phyloP scores from a whole-genome alignment of 257 asterid genomes.

The Linaria vulgaris region DNA sequence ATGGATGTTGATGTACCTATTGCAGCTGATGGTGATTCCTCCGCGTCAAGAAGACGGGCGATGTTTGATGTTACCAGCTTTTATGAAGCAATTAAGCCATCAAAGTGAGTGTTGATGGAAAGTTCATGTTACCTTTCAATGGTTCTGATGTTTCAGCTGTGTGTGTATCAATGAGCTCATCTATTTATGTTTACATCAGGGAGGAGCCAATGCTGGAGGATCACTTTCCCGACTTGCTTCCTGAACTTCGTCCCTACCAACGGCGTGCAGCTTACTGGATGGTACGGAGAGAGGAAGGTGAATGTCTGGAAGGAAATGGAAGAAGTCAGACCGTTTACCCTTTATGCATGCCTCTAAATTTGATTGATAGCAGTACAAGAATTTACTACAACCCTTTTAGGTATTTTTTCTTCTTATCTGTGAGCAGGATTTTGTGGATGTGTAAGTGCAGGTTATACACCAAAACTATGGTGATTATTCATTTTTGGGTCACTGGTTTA shows the following conservation, averaged over 20 bases:
- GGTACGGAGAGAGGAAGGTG: constrained; percentile 85
- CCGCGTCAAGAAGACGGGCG: constrained; percentile 39
- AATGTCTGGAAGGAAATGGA: constrained; percentile 39
- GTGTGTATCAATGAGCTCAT: constrained; percentile 23
- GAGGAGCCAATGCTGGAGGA: constrained; percentile 77
- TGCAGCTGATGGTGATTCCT: constrained; percentile 34
- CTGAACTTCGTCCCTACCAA: constrained; percentile 94
- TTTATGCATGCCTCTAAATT: constrained; percentile 69
- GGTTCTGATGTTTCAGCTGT: constrained; percentile 14
- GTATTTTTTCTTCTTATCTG: constrained; percentile 44
- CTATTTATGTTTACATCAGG: constrained; percentile 41
- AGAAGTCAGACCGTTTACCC: constrained; percentile 60
- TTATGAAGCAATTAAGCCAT: constrained; percentile 94
- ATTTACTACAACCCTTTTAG: constrained; percentile 91
- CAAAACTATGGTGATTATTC: constrained; percentile 3
- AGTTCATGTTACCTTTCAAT: constrained; percentile 14
- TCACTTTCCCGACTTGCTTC: constrained; percentile 68
- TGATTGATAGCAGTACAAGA: constrained; percentile 61
- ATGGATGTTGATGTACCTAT: constrained; percentile 38
- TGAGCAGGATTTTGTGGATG: constrained; percentile 21
- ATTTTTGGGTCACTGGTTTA: constrained; percentile 3
- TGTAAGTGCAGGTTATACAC: constrained; percentile 11
- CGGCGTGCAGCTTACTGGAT: constrained; percentile 98
- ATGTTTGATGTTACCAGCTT: constrained; percentile 74
- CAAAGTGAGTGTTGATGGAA: constrained; percentile 64